Evolutionary conservation across 2,329 filamentous ascomycete genomes (phyloP).

Genomic region (Leptodontidium sp.): DNA sequence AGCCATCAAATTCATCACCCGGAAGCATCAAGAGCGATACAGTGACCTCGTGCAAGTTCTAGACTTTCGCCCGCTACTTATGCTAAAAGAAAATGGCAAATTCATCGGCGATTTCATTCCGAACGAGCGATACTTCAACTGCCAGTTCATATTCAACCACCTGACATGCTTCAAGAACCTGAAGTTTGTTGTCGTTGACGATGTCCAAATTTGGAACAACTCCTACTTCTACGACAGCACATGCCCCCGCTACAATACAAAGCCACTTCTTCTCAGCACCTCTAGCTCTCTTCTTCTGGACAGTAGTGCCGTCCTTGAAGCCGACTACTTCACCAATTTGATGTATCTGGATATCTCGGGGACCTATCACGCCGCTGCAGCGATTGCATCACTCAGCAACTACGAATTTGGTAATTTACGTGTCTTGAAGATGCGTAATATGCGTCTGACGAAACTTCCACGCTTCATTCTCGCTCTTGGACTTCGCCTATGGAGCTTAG

Average conservation of each 20-base stretch:
- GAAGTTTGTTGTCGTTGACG: constrained; percentile 27
- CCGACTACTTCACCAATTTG: constrained; percentile 22
- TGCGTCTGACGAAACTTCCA: constrained; percentile 56
- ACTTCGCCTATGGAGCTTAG: constrained; percentile 63
- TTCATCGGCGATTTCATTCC: constrained; percentile 16
- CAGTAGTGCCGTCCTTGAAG: background rate
- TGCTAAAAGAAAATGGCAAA: background rate
- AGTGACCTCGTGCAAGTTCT: background rate
- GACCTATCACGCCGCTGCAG: constrained; percentile 20
- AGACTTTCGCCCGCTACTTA: constrained; percentile 1
- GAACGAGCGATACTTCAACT: constrained; percentile 11
- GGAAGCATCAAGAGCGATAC: background rate
- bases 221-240: background rate
- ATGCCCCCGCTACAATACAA: background rate
- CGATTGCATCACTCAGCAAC: constrained; percentile 5
- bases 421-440: constrained; percentile 58
- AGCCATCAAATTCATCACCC: constrained; percentile 53
- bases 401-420: constrained; percentile 55
- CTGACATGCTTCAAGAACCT: constrained; percentile 25
- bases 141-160: constrained; percentile 13
- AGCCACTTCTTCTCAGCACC: constrained; percentile 10
- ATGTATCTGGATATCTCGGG: constrained; percentile 38
- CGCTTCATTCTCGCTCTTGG: constrained; percentile 49
- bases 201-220: background rate
- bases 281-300: constrained; percentile 2